Conservation (phyloP, 768 basidiomycete species). For the Suillus weaverae region DNA sequence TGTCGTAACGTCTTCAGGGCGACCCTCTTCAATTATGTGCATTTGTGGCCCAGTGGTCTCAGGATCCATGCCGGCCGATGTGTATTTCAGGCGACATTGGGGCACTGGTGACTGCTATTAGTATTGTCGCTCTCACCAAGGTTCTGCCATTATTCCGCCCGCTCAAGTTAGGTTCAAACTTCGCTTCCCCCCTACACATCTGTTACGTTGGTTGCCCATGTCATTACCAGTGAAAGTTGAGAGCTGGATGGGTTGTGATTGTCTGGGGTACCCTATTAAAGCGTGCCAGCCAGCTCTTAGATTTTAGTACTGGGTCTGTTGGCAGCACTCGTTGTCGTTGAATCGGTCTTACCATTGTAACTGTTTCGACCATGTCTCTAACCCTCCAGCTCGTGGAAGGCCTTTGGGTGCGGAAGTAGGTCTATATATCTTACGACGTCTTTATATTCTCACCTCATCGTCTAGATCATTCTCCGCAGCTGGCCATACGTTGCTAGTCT, state of each 20-base stretch:
- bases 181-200: neutral
- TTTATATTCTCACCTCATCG: neutral
- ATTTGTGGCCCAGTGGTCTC: neutral
- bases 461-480: constrained; percentile 13
- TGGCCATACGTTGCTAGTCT: constrained; percentile 14
- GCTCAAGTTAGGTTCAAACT: neutral
- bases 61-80: neutral
- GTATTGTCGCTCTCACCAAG: neutral
- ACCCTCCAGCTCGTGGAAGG: constrained; percentile 1
- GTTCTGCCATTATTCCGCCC: neutral
- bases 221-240: neutral
- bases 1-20: neutral
- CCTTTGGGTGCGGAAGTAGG: constrained; percentile 10
- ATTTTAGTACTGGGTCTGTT: neutral
- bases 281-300: neutral
- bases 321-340: neutral
- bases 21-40: neutral
- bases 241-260: neutral
- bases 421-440: neutral
- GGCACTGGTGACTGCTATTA: neutral
- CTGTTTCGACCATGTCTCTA: constrained; percentile 3
- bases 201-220: neutral
- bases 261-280: neutral
- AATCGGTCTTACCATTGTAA: neutral
- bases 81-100: neutral